A percentile compares a stretch with the other conserved stretches of the same genome.
phyloP scores from a whole-genome alignment of 179 eudicot genomes.

The Pouteria campechiana region DNA sequence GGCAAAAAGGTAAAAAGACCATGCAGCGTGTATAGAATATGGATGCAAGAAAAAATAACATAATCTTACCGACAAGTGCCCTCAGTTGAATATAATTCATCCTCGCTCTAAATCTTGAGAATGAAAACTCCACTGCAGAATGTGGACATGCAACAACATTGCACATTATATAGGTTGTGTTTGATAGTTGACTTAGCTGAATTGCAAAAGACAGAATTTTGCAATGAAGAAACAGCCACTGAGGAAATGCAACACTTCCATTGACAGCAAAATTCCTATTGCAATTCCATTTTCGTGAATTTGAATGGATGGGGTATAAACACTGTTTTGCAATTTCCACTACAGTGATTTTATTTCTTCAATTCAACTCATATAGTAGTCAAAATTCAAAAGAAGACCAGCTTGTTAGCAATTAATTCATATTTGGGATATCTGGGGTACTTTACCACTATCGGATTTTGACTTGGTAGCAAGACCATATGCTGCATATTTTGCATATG shows the following conservation, averaged over 20 bases:
- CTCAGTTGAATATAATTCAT: conserved; percentile 31
- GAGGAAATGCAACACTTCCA: neutral
- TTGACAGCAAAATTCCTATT: neutral
- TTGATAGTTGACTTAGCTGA: no score
- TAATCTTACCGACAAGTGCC: conserved; percentile 36
- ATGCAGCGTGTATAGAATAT: no score
- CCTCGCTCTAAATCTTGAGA: conserved; percentile 19
- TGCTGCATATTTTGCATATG: conserved; percentile 67
- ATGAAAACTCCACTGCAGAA: conserved; percentile 2
- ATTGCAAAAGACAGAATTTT: no score
- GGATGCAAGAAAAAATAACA: conserved; percentile 1
- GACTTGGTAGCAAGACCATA: conserved; percentile 41
- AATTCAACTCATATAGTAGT: neutral
- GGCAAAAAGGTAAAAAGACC: no score
- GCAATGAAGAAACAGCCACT: no score
- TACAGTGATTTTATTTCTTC: neutral
- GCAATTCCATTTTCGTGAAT: neutral
- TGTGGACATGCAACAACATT: conserved; percentile 13
- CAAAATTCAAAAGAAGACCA: neutral
- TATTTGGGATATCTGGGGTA: no score
- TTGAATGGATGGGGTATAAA: neutral
- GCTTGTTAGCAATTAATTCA: conserved; percentile 1
- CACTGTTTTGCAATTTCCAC: neutral
- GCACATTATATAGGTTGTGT: neutral
- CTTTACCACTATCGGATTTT: conserved; percentile 46